These are phyloP conservation scores for Eucalyptus pumila DNA, from an alignment of 345 rosid genomes.

Conservation along the genomic window DNA sequence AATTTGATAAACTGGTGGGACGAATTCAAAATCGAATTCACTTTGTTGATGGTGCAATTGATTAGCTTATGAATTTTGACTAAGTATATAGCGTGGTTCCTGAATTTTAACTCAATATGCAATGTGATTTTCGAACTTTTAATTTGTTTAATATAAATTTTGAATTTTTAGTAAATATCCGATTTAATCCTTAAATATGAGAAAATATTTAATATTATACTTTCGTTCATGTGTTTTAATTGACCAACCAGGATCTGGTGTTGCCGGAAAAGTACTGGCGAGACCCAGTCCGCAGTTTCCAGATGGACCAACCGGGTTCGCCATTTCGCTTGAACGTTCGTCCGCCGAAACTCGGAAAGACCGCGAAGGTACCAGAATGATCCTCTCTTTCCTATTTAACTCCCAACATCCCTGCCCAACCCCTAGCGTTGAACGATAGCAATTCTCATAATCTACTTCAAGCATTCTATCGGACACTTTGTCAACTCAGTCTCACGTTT, in stretches of 20 bases:
- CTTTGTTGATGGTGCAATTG: background rate
- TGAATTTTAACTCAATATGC: no score
- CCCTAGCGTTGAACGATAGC: background rate
- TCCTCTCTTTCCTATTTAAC: background rate
- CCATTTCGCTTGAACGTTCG: background rate
- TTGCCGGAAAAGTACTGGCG: background rate
- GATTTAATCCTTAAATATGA: no score
- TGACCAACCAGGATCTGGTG: background rate
- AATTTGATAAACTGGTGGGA: background rate
- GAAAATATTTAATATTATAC: no score
- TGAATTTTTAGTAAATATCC: no score
- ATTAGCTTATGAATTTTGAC: no score
- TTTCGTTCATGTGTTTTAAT: background rate
- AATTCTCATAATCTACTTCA: background rate
- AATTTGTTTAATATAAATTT: no score
- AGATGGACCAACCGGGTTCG: background rate
- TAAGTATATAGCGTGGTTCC: rapidly evolving
- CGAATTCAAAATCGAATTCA: background rate
- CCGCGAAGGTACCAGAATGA: background rate
- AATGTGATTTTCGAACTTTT: no score
- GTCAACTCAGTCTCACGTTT: background rate
- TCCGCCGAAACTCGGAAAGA: background rate
- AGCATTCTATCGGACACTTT: background rate
- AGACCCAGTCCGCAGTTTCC: background rate
- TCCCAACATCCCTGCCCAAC: background rate